Evolutionary conservation across 2,329 filamentous ascomycete species (phyloP), one percentile per base, ranked within the genome.

Genomic region (Dactylellina leptospora): DNA sequence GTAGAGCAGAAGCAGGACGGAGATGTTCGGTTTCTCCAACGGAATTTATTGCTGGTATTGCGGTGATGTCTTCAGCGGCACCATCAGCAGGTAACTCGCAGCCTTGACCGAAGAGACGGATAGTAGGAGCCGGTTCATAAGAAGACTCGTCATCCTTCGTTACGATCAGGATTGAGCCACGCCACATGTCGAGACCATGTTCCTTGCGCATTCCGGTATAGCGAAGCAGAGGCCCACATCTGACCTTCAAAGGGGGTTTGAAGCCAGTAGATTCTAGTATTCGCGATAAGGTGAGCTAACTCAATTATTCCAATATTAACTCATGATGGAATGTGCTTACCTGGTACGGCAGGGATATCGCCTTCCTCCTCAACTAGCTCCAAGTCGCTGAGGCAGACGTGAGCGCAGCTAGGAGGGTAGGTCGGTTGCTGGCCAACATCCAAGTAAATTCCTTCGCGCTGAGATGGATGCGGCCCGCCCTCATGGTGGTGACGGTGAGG

Each of bases 141-240:
- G 89, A 90, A 1, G 93, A 97, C 40, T 89, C 86, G 1, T 86
- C 85, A 77, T 99, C 93, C 56, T 88, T 85, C 0, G 95, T 97
- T 20, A 99, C 92, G 76, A 99, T 96, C 91, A 99, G 92, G 64
- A 97, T 85, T 71, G 88, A 96, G 3, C 95, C 95, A 79, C 93
- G 87, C 95, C 95, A 99, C 18, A 93, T 87, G 76, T 96, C 91
- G 55, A 87, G 44, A 91, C 88, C 76, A 45, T 75, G 75, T 74
- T 80, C 76, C 38, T 83, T 84, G 40, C 89, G 87, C 42, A 96
- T 87, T 18, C 96, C 95, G 61, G 90, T 93, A 79, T 96, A 99
- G 70, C 95, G 88, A 74, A 99, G 82, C 20, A 99, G 82, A 4
- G 95, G 95, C 0, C 95, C 95, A 77, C 93, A 96, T 80, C 92